These are phyloP conservation scores for Colletotrichum phormii DNA, from an alignment of 2,329 filamentous ascomycete species.

Conservation along the genomic window DNA sequence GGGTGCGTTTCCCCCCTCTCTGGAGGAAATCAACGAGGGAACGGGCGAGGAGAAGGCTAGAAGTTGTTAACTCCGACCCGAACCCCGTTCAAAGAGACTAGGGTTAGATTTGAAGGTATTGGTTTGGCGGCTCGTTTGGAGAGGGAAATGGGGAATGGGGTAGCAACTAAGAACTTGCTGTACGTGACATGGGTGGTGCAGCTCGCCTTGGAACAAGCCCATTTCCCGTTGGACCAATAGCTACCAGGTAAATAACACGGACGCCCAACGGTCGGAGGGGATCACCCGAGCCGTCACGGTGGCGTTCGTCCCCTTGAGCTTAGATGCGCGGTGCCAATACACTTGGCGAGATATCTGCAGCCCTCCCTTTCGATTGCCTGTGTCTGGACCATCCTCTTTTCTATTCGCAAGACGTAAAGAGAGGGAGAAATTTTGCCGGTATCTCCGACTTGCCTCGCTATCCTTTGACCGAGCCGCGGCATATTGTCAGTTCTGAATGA, in stretches of 20 bases:
- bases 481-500: background rate
- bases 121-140: background rate
- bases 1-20: background rate
- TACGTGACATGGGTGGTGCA: background rate
- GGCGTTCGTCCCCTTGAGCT: background rate
- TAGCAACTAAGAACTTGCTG: background rate
- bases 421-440: background rate
- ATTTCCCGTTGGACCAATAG: background rate
- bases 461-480: background rate
- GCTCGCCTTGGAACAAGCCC: background rate
- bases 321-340: background rate
- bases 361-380: background rate
- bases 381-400: background rate
- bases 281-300: constrained; percentile 1
- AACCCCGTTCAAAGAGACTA: constrained; percentile 11
- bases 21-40: background rate
- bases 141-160: background rate
- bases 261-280: background rate
- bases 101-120: background rate
- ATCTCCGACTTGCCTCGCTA: constrained; percentile 14
- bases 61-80: constrained; percentile 19
- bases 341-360: constrained; percentile 2
- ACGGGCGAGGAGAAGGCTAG: background rate
- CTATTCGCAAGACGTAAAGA: background rate
- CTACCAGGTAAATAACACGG: background rate